A percentile compares a stretch with the other conserved stretches of the same genome.
These are phyloP conservation scores for Aspergillus panamensis DNA, from an alignment of 495 filamentous ascomycete genomes.

Conservation along the genomic window DNA sequence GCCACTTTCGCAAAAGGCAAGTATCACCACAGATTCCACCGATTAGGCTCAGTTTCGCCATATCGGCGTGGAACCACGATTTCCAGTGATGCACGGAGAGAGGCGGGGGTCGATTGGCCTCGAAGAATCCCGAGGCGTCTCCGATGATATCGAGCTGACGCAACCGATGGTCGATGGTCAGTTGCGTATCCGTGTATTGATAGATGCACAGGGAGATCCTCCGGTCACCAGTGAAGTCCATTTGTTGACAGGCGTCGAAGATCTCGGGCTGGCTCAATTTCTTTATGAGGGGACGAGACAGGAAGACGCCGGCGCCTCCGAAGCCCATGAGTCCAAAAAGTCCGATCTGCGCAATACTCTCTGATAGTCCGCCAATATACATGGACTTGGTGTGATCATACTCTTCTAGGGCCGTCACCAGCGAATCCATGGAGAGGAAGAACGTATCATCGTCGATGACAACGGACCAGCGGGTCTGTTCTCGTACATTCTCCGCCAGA, in stretches of 20 bases:
- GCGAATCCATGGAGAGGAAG: slow-evolving; percentile 49
- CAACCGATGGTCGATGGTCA: slow-evolving; percentile 51
- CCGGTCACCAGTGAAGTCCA: slow-evolving; percentile 44
- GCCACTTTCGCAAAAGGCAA: slow-evolving; percentile 56
- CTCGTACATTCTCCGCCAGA: slow-evolving; percentile 44
- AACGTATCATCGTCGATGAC: slow-evolving; percentile 72
- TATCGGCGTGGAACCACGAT: slow-evolving; percentile 51
- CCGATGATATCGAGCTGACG: slow-evolving; percentile 51
- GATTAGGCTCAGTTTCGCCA: slow-evolving; percentile 47
- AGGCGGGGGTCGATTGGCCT: slow-evolving; percentile 44
- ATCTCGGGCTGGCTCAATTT: slow-evolving; percentile 33
- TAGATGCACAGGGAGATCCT: slow-evolving; percentile 53
- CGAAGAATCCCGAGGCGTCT: slow-evolving; percentile 55
- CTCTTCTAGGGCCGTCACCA: slow-evolving; percentile 43
- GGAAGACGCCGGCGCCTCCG: slow-evolving; percentile 59
- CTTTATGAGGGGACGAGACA: slow-evolving; percentile 48
- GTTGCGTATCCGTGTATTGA: slow-evolving; percentile 43
- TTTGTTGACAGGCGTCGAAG: slow-evolving; percentile 38
- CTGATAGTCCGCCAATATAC: slow-evolving; percentile 57
- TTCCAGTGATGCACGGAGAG: slow-evolving; percentile 61
- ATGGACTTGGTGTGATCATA: slow-evolving; percentile 47
- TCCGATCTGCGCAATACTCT: slow-evolving; percentile 47
- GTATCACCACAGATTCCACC: slow-evolving; percentile 52
- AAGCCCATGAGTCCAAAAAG: slow-evolving; percentile 53
- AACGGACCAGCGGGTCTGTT: slow-evolving; percentile 54